Conservation (phyloP, 1,139 yeast genomes). For the Yamadazyma jaroonii region DNA sequence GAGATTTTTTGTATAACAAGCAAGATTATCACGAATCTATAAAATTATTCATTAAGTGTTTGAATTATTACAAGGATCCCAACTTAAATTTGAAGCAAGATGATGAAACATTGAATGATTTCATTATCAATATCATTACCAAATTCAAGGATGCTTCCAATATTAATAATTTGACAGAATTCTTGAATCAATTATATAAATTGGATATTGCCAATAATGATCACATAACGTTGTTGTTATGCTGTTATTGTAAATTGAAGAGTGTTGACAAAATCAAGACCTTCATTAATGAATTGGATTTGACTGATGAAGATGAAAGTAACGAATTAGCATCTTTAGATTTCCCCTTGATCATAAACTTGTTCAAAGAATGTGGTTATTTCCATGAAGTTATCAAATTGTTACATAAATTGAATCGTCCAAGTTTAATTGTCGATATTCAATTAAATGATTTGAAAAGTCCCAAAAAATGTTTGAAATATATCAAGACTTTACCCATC, state of each 20-base stretch:
- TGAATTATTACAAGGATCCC: conserved; percentile 20
- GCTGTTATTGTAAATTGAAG: conserved; percentile 81
- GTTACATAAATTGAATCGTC: conserved; percentile 70
- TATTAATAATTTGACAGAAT: conserved; percentile 61
- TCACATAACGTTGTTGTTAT: conserved; percentile 77
- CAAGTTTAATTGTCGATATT: conserved; percentile 75
- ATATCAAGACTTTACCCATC: conserved; percentile 66
- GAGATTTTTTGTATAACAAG: conserved; percentile 65
- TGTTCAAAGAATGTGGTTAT: conserved; percentile 79
- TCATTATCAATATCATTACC: conserved; percentile 75
- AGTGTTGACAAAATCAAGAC: conserved; percentile 53
- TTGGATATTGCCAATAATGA: conserved; percentile 59
- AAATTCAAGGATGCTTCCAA: conserved; percentile 85
- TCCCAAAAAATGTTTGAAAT: conserved; percentile 61
- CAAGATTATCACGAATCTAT: conserved; percentile 70
- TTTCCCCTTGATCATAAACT: conserved; percentile 63
- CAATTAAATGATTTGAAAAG: conserved; percentile 66
- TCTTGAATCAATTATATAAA: conserved; percentile 57
- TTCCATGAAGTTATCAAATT: conserved; percentile 66
- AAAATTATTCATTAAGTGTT: conserved; percentile 55
- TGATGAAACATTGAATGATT: conserved; percentile 30
- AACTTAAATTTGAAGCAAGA: conserved; percentile 9
- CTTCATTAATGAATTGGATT: conserved; percentile 50
- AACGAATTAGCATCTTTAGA: conserved; percentile 49
- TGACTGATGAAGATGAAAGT: conserved; percentile 15